Percentiles rank a stretch among this genome's conserved stretches.
Conservation (phyloP, 257 asterid species). For the Solanum pennellii region DNA sequence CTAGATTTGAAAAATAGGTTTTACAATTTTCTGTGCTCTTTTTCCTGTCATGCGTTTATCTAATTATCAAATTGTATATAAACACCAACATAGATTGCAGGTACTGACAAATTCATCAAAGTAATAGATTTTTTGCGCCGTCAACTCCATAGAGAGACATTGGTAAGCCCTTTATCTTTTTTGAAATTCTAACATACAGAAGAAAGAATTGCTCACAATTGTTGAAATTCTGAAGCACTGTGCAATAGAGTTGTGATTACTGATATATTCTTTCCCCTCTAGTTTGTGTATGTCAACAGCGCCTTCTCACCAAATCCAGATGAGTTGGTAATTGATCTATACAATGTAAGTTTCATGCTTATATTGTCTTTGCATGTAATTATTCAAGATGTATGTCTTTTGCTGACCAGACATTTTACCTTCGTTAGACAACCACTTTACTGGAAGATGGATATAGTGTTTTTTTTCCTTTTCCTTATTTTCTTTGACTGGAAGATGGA, state of each 20-base stretch:
- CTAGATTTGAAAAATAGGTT: not conserved
- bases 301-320: constrained; percentile 97
- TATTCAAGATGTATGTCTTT: not conserved
- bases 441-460: not conserved
- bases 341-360: constrained; percentile 41
- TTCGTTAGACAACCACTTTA: not conserved
- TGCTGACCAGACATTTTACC: not conserved
- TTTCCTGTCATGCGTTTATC: not conserved
- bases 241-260: not conserved
- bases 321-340: constrained; percentile 70
- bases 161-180: constrained; percentile 27
- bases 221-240: not conserved
- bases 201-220: not conserved
- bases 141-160: constrained; percentile 87
- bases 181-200: not conserved
- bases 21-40: not conserved
- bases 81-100: constrained; percentile 49
- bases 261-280: constrained; percentile 5
- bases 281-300: constrained; percentile 97
- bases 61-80: not conserved
- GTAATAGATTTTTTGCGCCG: constrained; percentile 92
- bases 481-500: not conserved
- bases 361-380: not conserved
- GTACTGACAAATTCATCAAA: constrained; percentile 74
- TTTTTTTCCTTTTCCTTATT: not conserved